A percentile compares a stretch with the other conserved stretches of the same genome.
These are phyloP conservation scores for Orbilia brochopaga DNA, from an alignment of 2,329 filamentous ascomycete species.

Conservation along the genomic window DNA sequence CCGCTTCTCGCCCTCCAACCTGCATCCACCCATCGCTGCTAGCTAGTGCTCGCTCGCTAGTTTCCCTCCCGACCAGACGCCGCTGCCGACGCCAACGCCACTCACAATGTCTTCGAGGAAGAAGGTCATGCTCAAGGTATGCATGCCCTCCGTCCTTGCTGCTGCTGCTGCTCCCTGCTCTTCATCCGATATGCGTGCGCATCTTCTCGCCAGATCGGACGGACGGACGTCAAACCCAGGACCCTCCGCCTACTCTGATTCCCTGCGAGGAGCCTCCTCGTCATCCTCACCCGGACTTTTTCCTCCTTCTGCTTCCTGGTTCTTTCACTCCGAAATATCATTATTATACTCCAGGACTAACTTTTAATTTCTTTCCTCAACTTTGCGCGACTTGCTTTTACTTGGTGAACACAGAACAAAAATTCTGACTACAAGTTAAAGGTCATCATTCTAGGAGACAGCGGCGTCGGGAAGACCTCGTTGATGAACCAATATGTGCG, in stretches of 20 bases:
- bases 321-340: background rate
- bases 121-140: conserved; percentile 89
- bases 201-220: conserved; percentile 3
- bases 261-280: background rate
- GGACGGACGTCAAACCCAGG: background rate
- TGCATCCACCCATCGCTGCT: conserved; percentile 5
- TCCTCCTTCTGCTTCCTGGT: conserved; percentile 22
- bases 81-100: background rate
- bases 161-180: conserved; percentile 51
- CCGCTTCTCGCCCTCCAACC: background rate
- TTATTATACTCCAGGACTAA: conserved; percentile 37
- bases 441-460: conserved; percentile 99
- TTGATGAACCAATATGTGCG: conserved; percentile 99
- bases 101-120: conserved; percentile 75
- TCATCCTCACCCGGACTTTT: conserved; percentile 5
- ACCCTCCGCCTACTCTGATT: background rate
- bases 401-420: conserved; percentile 51
- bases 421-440: conserved; percentile 58
- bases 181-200: conserved; percentile 18
- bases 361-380: conserved; percentile 24
- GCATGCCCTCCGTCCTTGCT: conserved; percentile 33
- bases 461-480: conserved; percentile 98
- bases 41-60: background rate
- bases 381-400: conserved; percentile 36
- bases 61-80: background rate